Evolutionary conservation across 2,329 filamentous ascomycete species (phyloP).

Genomic region (Helminthosporium solani): DNA sequence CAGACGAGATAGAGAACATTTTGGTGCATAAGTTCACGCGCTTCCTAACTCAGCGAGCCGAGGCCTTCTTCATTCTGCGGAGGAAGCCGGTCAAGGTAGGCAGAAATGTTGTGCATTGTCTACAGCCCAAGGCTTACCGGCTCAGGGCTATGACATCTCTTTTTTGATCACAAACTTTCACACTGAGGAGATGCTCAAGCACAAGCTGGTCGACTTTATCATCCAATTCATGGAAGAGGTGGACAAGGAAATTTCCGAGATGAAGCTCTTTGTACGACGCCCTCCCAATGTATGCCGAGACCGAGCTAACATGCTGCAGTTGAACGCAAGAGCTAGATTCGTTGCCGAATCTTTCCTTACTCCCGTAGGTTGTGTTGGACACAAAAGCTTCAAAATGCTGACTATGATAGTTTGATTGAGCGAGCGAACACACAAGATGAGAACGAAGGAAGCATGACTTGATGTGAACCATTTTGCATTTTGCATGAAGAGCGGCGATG

Average conservation of each 20-base stretch:
- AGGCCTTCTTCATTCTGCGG: conserved; percentile 94
- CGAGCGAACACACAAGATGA: neutral
- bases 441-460: neutral
- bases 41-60: conserved; percentile 92
- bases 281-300: neutral
- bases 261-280: conserved; percentile 93
- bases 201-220: conserved; percentile 98
- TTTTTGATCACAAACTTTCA: conserved; percentile 99
- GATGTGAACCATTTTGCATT: neutral
- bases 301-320: conserved; percentile 54
- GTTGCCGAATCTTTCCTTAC: conserved; percentile 98
- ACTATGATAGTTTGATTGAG: conserved; percentile 10
- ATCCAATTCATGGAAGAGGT: conserved; percentile 99
- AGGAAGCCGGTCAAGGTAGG: conserved; percentile 90
- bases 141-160: conserved; percentile 92
- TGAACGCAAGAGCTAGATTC: conserved; percentile 95
- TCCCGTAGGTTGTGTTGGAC: conserved; percentile 60
- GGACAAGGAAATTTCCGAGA: conserved; percentile 99
- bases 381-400: neutral
- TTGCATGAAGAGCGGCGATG: neutral
- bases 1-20: conserved; percentile 97
- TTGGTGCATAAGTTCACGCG: conserved; percentile 97
- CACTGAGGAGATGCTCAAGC: conserved; percentile 97
- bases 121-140: conserved; percentile 16
- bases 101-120: conserved; percentile 2